A percentile compares a stretch with the other conserved stretches of the same genome.
These are phyloP conservation scores for Agrocybe chaxingu DNA, from an alignment of 768 basidiomycete genomes.

Conservation along the genomic window DNA sequence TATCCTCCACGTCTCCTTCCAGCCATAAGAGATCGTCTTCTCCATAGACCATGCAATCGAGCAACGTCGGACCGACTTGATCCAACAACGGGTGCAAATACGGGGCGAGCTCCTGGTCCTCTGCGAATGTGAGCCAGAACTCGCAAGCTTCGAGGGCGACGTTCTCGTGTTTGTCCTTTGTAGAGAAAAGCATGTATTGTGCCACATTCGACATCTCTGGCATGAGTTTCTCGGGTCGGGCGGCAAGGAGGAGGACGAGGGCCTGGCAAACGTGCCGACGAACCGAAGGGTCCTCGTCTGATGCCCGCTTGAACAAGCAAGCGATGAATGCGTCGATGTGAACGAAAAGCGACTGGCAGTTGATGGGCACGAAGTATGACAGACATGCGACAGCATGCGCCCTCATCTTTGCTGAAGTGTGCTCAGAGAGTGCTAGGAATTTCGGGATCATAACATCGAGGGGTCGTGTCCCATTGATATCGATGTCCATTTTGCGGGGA, in stretches of 20 bases:
- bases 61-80: slow-evolving; percentile 92
- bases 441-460: slow-evolving; percentile 97
- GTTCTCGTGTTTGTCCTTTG: slow-evolving; percentile 95
- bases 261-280: slow-evolving; percentile 96
- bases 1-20: slow-evolving; percentile 78
- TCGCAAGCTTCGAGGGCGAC: slow-evolving; percentile 98
- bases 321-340: slow-evolving; percentile 95
- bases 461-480: slow-evolving; percentile 88
- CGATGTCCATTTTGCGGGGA: slow-evolving; percentile 91
- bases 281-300: slow-evolving; percentile 90
- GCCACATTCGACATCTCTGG: slow-evolving; percentile 95
- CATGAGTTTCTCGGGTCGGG: slow-evolving; percentile 93
- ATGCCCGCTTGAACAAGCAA: slow-evolving; percentile 90
- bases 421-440: slow-evolving; percentile 85
- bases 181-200: slow-evolving; percentile 98
- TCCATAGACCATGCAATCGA: slow-evolving; percentile 96
- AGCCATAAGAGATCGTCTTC: slow-evolving; percentile 96
- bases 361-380: slow-evolving; percentile 88
- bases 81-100: slow-evolving; percentile 83
- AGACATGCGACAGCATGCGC: slow-evolving; percentile 92
- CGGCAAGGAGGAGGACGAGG: slow-evolving; percentile 87
- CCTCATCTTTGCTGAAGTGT: slow-evolving; percentile 85
- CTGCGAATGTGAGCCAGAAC: slow-evolving; percentile 99
- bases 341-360: slow-evolving; percentile 80
- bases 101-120: slow-evolving; percentile 83